phyloP scores from a whole-genome alignment of 2,329 filamentous ascomycete species.

The Apiospora koreana region DNA sequence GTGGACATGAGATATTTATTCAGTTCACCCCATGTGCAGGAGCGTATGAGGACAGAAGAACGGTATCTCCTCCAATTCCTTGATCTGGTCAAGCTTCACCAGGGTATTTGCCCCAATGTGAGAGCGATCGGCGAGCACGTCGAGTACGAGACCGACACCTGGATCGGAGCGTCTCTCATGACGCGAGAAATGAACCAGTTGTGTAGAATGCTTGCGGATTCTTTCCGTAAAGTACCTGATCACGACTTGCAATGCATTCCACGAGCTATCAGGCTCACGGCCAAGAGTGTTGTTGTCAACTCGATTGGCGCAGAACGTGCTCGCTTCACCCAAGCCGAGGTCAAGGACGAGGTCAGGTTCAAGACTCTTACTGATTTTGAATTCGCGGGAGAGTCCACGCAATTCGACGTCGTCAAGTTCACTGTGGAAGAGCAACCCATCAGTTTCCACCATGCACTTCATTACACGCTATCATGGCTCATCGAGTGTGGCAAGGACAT shows the following conservation, averaged over 20 bases:
- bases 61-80: constrained; percentile 93
- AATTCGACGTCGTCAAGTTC: constrained; percentile 78
- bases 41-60: constrained; percentile 77
- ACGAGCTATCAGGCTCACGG: constrained; percentile 70
- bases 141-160: constrained; percentile 96
- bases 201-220: constrained; percentile 83
- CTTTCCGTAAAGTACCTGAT: constrained; percentile 72
- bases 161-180: constrained; percentile 94
- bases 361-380: constrained; percentile 77
- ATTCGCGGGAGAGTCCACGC: constrained; percentile 62
- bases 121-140: constrained; percentile 93
- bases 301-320: constrained; percentile 86
- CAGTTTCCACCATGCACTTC: constrained; percentile 95
- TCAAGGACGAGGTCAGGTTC: constrained; percentile 84
- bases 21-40: constrained; percentile 83
- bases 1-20: constrained; percentile 91
- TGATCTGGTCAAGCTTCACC: constrained; percentile 92
- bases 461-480: constrained; percentile 95
- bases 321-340: constrained; percentile 83
- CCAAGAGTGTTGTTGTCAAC: constrained; percentile 83
- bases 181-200: constrained; percentile 94
- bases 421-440: constrained; percentile 86
- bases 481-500: constrained; percentile 85
- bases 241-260: constrained; percentile 67
- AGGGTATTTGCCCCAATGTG: constrained; percentile 94